Evolutionary conservation across 1,284 basidiomycete species (phyloP), one percentile per base, ranked within the genome.

Genomic region (Cystobasidiaceae sp.): DNA sequence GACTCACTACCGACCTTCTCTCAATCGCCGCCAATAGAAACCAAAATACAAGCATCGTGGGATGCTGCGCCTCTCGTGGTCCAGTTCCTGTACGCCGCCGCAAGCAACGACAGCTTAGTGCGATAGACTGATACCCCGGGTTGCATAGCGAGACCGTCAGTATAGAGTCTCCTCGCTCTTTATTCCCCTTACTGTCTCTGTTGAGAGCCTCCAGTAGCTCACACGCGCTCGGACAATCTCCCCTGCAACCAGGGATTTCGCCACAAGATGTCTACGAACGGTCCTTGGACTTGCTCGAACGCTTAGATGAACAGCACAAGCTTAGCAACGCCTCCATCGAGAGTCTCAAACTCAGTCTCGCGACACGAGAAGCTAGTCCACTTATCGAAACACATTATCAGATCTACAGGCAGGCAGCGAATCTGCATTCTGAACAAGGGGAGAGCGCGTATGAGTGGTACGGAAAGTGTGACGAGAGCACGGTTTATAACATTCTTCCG

Each of bases 351-450:
- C 46, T 68, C 43, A 54, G 49, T 25, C 44, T 68, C 4, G 34
- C 49, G n/a, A 21, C 61, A 19, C 37, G 51, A 23, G 67, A 68
- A 45, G 45, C 67, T 0, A 62, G 55, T 48, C 63, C 67, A 2
- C 27, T 33, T n/a, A 66, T 68, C 25, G 55, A 68, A 50, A 64
- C 67, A 44, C 49, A 56, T 28, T 66, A 62, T 54, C 43, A 66
- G 44, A 15, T 52, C 30, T 66, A 28, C 27, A 25, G 41, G n/a
- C 39, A 41, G 21, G 54, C 54, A 2, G 30, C 13, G 7, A 56
- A 64, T 39, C 7, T 27, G 1, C 1, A 13, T 19, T 3, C 19
- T 8, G 23, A 28, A n/a, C 2, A n/a, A 6, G 5, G 45, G 1
- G 33, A 27, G 7, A 41, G 21, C n/a, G 9, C n/a, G 13, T 44